phyloP scores from a whole-genome alignment of 2,329 filamentous ascomycete species.

The Hirsutella rhossiliensis region DNA sequence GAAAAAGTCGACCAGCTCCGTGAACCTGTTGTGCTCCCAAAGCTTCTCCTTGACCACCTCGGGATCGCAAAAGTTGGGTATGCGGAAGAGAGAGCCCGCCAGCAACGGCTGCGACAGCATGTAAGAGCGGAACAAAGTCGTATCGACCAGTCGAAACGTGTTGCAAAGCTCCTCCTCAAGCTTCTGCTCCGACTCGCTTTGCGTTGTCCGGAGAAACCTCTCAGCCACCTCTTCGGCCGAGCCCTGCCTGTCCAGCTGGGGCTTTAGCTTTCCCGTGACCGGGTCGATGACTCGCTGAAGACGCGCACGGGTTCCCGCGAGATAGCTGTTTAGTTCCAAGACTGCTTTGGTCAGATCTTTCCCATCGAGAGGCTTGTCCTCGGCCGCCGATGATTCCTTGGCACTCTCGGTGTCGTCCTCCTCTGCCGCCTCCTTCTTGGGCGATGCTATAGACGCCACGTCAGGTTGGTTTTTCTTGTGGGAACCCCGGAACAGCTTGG shows the following conservation, averaged over 20 bases:
- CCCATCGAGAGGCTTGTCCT: slow-evolving; percentile 52
- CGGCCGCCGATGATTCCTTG: slow-evolving; percentile 22
- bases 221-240: slow-evolving; percentile 40
- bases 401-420: slow-evolving; percentile 43
- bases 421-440: slow-evolving; percentile 37
- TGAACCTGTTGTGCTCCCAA: slow-evolving; percentile 78
- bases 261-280: slow-evolving; percentile 48
- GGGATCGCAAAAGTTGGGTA: slow-evolving; percentile 94
- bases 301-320: slow-evolving; percentile 69
- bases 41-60: slow-evolving; percentile 89
- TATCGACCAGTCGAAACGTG: slow-evolving; percentile 80
- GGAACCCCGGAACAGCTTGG: slow-evolving; percentile 39
- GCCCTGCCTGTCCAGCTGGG: slow-evolving; percentile 28
- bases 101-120: slow-evolving; percentile 85
- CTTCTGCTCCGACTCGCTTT: slow-evolving; percentile 40
- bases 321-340: slow-evolving; percentile 71
- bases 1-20: slow-evolving; percentile 93
- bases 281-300: slow-evolving; percentile 52
- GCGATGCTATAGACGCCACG: slow-evolving; percentile 48
- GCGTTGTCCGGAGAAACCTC: slow-evolving; percentile 36
- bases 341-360: slow-evolving; percentile 77
- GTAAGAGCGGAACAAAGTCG: slow-evolving; percentile 84
- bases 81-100: slow-evolving; percentile 81
- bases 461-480: slow-evolving; percentile 35
- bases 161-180: slow-evolving; percentile 61